Base-by-base conservation (phyloP, 2,329 filamentous ascomycete species). In the Pseudogymnoascus verrucosus region DNA sequence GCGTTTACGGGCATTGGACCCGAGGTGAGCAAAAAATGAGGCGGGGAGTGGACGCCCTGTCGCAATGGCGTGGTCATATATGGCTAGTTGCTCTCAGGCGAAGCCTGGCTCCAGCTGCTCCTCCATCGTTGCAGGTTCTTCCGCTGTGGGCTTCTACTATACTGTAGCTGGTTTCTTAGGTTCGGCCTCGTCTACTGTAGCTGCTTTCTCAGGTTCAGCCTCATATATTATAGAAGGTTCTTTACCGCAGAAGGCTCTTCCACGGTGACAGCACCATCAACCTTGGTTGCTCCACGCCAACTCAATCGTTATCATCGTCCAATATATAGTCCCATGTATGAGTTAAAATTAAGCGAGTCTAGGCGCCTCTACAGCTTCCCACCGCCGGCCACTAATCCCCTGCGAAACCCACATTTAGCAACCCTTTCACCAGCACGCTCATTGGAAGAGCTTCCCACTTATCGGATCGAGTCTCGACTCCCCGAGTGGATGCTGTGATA, bases 401-500 rank as follows among this genome's bases (percentile, higher is more conserved):
- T 36, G n/a, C 6, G 5, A 57, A 57, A 34, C 28, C 51, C 51
- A 57, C 51, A 19, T 57, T 57, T 6, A 34, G 51, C 51, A 57
- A 34, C n/a, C n/a, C 51, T 54, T n/a, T 1, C 6, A 12, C n/a
- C 8, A 11, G 4, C n/a, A 54, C 26, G 31, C 26, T 34, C 28
- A 57, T 34, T 34, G 51, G 28, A 57, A 57, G 51, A 26, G 19
- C 51, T 10, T 54, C 47, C 47, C n/a, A 10, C n/a, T 34, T 57
- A 36, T 57, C n/a, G n/a, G 47, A 34, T 57, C 11, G 51, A 34
- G 51, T 57, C 51, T 57, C 51, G 51, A 57, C 28, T 34, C n/a
- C 10, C 51, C 2, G 28, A 19, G 51, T 57, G 51, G 51, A 57
- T 57, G 28, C 28, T 34, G 51, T 57, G 51, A 57, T 57, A 57